Percentiles rank a stretch among this genome's conserved stretches.
These are phyloP conservation scores for Kodamaea fukazawae DNA, from an alignment of 805 yeast genomes.

Conservation along the genomic window DNA sequence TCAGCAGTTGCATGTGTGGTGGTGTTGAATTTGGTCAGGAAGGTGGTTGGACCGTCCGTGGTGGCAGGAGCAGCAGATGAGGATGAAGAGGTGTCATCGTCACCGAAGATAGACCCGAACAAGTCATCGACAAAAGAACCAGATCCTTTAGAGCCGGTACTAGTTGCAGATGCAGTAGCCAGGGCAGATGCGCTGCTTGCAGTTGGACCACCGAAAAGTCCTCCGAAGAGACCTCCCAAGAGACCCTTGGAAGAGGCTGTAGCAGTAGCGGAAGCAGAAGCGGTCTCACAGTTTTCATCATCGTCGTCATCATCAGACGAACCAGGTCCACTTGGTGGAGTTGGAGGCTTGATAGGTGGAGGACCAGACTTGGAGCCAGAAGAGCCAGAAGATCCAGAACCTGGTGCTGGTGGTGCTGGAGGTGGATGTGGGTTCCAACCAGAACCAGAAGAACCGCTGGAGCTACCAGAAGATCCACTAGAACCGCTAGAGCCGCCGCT, in stretches of 20 bases:
- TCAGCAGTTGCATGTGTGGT: slow-evolving; percentile 4
- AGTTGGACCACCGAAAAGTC: background rate
- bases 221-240: slow-evolving; percentile 4
- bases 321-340: too few species aligned
- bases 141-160: slow-evolving; percentile 5
- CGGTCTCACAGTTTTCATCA: slow-evolving; percentile 13
- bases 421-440: too few species aligned
- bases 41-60: slow-evolving; percentile 1
- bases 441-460: background rate
- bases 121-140: slow-evolving; percentile 7
- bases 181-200: slow-evolving; percentile 1
- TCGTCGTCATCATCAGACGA: slow-evolving; percentile 12
- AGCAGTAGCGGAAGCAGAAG: slow-evolving; percentile 8
- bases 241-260: slow-evolving; percentile 6
- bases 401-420: too few species aligned
- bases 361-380: too few species aligned
- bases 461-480: background rate
- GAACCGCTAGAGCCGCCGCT: background rate
- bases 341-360: too few species aligned
- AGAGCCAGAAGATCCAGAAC: slow-evolving; percentile 2
- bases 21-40: slow-evolving; percentile 5
- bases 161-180: slow-evolving; percentile 4
- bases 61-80: slow-evolving; percentile 5
- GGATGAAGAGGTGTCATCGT: slow-evolving; percentile 3
- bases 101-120: slow-evolving; percentile 6